Conservation (phyloP, 2,329 filamentous ascomycete species). For the Trichoderma hamatum region DNA sequence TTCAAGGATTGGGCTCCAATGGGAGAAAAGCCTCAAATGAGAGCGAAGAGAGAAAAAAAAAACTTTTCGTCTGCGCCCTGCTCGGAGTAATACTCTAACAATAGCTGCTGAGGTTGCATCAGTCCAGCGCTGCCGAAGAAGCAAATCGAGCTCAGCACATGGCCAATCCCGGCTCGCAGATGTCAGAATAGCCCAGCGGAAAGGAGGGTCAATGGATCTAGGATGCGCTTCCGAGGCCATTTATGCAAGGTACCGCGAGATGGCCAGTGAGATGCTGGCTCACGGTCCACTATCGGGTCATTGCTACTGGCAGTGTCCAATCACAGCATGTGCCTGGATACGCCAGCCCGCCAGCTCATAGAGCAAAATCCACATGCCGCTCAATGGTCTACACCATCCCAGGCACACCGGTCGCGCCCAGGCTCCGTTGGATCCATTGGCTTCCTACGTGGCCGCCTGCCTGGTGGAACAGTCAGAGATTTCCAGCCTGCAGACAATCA, state of each 20-base stretch:
- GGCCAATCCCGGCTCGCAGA: constrained; percentile 23
- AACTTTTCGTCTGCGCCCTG: background rate
- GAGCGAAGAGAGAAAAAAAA: background rate
- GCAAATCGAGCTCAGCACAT: constrained; percentile 22
- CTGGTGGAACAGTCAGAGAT: constrained; percentile 28
- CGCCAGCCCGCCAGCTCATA: constrained; percentile 24
- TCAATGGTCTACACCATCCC: constrained; percentile 26
- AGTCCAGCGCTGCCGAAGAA: constrained; percentile 5
- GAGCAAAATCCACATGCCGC: constrained; percentile 21
- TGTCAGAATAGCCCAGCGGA: constrained; percentile 25
- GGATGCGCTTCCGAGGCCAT: constrained; percentile 26
- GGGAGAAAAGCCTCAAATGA: constrained; percentile 7
- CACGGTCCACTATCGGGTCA: constrained; percentile 27
- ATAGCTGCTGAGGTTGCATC: constrained; percentile 20
- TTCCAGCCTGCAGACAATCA: constrained; percentile 15
- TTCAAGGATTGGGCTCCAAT: background rate
- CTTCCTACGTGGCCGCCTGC: constrained; percentile 20
- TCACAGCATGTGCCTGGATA: constrained; percentile 32
- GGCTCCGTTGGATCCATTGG: constrained; percentile 20
- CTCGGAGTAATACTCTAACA: background rate
- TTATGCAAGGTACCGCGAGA: constrained; percentile 30
- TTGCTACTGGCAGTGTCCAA: constrained; percentile 28
- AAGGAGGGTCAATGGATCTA: constrained; percentile 24
- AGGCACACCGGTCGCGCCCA: constrained; percentile 20
- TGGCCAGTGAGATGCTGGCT: constrained; percentile 29